Conservation (phyloP, 768 basidiomycete genomes). For the Agrocybe chaxingu region DNA sequence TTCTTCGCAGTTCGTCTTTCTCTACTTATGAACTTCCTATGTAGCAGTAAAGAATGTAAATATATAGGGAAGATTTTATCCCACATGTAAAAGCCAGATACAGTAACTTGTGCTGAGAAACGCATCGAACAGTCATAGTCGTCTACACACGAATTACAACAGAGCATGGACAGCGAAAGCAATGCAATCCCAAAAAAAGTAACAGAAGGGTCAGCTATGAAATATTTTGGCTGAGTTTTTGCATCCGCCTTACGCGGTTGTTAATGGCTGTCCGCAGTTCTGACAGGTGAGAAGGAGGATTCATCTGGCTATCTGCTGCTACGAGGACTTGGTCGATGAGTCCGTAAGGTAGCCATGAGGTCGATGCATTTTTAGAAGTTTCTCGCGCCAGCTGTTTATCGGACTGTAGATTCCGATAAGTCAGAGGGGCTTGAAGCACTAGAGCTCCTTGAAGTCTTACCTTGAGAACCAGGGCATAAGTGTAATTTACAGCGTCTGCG, state of each 20-base stretch:
- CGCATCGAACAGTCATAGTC: background rate
- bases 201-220: slow-evolving; percentile 4
- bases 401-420: slow-evolving; percentile 34
- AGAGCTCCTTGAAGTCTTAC: slow-evolving; percentile 32
- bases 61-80: slow-evolving; percentile 33
- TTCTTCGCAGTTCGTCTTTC: background rate
- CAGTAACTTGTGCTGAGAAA: slow-evolving; percentile 8
- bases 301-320: slow-evolving; percentile 53
- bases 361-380: slow-evolving; percentile 46
- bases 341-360: slow-evolving; percentile 81
- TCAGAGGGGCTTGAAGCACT: background rate
- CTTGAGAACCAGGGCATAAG: slow-evolving; percentile 67
- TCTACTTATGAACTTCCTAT: slow-evolving; percentile 8
- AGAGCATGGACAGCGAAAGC: background rate
- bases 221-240: slow-evolving; percentile 50
- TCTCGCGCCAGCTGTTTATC: slow-evolving; percentile 51
- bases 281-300: slow-evolving; percentile 44
- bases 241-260: slow-evolving; percentile 64
- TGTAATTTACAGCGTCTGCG: slow-evolving; percentile 72
- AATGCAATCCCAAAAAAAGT: background rate
- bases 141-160: slow-evolving; percentile 1
- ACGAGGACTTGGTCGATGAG: slow-evolving; percentile 80
- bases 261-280: slow-evolving; percentile 59
- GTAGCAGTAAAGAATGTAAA: slow-evolving; percentile 32
- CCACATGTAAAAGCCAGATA: slow-evolving; percentile 39